Evolutionary conservation across 768 basidiomycete genomes (phyloP).

Genomic region (Suillus lakei): DNA sequence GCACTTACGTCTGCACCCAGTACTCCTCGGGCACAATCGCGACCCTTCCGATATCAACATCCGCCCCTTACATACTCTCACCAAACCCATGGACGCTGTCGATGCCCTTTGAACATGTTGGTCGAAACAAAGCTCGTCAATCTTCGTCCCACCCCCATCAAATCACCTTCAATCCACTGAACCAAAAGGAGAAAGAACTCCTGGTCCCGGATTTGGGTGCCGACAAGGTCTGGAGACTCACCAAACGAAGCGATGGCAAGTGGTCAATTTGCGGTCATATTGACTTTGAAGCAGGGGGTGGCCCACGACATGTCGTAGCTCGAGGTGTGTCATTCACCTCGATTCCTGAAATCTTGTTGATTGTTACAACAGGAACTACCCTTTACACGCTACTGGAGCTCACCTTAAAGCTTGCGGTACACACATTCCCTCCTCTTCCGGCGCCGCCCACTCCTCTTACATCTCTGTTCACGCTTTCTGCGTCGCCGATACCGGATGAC

Average conservation of each 20-base stretch:
- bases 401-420: constrained; percentile 57
- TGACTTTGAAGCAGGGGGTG: constrained; percentile 57
- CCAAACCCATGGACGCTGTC: constrained; percentile 40
- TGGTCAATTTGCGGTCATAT: constrained; percentile 59
- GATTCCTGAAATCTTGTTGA: background rate
- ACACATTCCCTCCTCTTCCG: constrained; percentile 52
- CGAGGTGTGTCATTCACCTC: constrained; percentile 49
- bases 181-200: constrained; percentile 56
- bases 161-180: constrained; percentile 47
- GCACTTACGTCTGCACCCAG: constrained; percentile 39
- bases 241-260: constrained; percentile 43
- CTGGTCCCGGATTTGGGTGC: constrained; percentile 79
- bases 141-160: constrained; percentile 81
- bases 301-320: constrained; percentile 72
- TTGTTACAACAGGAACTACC: constrained; percentile 49
- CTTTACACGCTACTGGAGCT: constrained; percentile 76
- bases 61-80: constrained; percentile 48
- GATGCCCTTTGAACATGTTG: constrained; percentile 52
- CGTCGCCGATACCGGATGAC: constrained; percentile 44
- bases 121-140: constrained; percentile 72
- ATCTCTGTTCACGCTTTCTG: constrained; percentile 52
- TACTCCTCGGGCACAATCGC: constrained; percentile 70
- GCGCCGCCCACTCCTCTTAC: constrained; percentile 41
- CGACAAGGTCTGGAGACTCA: constrained; percentile 66
- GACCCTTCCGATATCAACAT: constrained; percentile 57